Base-by-base conservation (phyloP, 1,284 basidiomycete species). In the Melampsora americana region DNA sequence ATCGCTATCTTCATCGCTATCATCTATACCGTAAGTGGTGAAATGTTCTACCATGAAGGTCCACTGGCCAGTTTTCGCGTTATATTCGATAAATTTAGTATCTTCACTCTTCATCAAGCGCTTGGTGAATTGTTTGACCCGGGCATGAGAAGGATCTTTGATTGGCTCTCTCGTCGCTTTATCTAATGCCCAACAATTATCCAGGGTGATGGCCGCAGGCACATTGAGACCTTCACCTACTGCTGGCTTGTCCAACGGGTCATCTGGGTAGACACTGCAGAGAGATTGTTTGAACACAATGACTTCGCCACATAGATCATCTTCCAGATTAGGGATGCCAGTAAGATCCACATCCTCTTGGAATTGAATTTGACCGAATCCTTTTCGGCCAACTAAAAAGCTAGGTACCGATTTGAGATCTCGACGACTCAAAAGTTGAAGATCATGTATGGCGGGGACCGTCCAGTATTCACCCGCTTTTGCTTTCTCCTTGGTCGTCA, bases 11-110 rank as follows among this genome's bases (percentile, higher is more conserved):
- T 79, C 72, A 50, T 77, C 77, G 61, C 75, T 79, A 69, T 82
- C 82, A 60, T 82, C 81, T n/a, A 83, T 78, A 26, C 82, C 82
- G 68, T 83, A 83, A 35, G 82, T 81, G 44, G 79, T 81, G 65
- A 98, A 98, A 85, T 95, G 93, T 82, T 95, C 90, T 77, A 98
- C 95, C 39, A 87, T 88, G 85, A 99, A 99, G 50, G 89, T 90
- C 95, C 96, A 98, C 82, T 88, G 90, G 64, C 95, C 95, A 79
- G 88, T 88, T 79, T 86, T 86, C 64, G 89, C 86, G 77, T 93
- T 90, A 82, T 92, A 98, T 81, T 85, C 85, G 82, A 93, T 89
- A 81, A 95, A 98, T 77, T 88, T 87, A 53, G 93, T 96, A 75
- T 91, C 90, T 81, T 89, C 89, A 86, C 95, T 92, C 78, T 87